Evolutionary conservation across 2,329 filamentous ascomycete species (phyloP).

Genomic region (Paraphoma sp.): DNA sequence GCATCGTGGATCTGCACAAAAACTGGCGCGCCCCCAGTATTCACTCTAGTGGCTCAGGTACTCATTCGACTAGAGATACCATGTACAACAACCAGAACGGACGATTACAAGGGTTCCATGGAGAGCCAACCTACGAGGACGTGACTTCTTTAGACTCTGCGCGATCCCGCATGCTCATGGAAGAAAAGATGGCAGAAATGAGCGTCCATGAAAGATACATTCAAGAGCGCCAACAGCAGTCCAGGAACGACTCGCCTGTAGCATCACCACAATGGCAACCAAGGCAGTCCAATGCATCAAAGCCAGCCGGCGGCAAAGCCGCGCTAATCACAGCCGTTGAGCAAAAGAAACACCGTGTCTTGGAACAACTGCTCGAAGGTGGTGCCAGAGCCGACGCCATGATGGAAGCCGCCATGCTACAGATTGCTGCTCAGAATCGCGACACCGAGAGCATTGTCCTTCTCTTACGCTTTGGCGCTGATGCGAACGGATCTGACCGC

Average conservation of each 20-base stretch:
- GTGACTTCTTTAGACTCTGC: slow-evolving; percentile 26
- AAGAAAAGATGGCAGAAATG: slow-evolving; percentile 34
- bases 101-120: slow-evolving; percentile 17
- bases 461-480: slow-evolving; percentile 37
- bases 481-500: slow-evolving; percentile 39
- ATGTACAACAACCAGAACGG: slow-evolving; percentile 27
- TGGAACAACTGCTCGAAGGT: slow-evolving; percentile 43
- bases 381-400: slow-evolving; percentile 36
- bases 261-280: slow-evolving; percentile 23
- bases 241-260: slow-evolving; percentile 24
- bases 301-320: slow-evolving; percentile 41
- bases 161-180: slow-evolving; percentile 27
- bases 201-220: slow-evolving; percentile 31
- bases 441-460: slow-evolving; percentile 37
- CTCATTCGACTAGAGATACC: slow-evolving; percentile 34
- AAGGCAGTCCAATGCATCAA: slow-evolving; percentile 30
- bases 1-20: slow-evolving; percentile 33
- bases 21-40: slow-evolving; percentile 37
- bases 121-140: slow-evolving; percentile 32
- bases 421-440: slow-evolving; percentile 37
- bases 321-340: slow-evolving; percentile 61
- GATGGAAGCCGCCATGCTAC: slow-evolving; percentile 41
- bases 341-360: slow-evolving; percentile 69
- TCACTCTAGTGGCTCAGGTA: slow-evolving; percentile 26
- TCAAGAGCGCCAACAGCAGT: slow-evolving; percentile 24